Evolutionary conservation across 768 basidiomycete genomes (phyloP), one percentile per base, ranked within the genome.

Genomic region (Agaricus sinodeliciosus): DNA sequence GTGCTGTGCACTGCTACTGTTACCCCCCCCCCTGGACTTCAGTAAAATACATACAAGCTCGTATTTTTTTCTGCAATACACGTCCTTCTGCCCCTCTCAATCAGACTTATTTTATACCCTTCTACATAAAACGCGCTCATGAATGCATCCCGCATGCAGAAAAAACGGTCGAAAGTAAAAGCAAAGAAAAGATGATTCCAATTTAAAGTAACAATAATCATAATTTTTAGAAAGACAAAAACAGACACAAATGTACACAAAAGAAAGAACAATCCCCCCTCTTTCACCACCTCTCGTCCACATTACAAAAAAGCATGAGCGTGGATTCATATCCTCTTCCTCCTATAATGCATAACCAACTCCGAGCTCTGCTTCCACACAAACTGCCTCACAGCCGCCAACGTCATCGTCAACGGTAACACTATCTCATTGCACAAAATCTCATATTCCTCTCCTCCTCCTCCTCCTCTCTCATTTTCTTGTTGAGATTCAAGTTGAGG

Each of bases 331-430:
- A 36, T 13, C 25, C 36, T 49, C 55, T 72, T 81, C 61, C 72
- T 69, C 56, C 90, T 79, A 65, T 93, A 93, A 64, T 87, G 74
- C 82, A 93, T 80, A 49, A 76, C 77, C 51, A 93, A 68, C 65
- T 92, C 90, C 5, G 73, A 72, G 15, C 78, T 69, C 58, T 87
- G 85, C 60, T 81, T 82, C 92, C 91, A 96, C 18, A 93, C 79
- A 60, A 82, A 96, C 65, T 94, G 92, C 55, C 91, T 83, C 54
- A 94, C 85, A 15, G 88, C 87, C 3, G 90, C 94, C 34, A 99
- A 76, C 4, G 90, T 94, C 84, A 95, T 93, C 58, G 85, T 82
- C 25, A 87, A 72, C 19, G 94, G 87, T 31, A 98, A 73, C 13
- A 89, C 71, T n/a, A 77, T 72, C 56, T 91, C 88, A 59, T 90